Base-by-base conservation (phyloP, 2,329 filamentous ascomycete genomes). In the Didymella lethalis region DNA sequence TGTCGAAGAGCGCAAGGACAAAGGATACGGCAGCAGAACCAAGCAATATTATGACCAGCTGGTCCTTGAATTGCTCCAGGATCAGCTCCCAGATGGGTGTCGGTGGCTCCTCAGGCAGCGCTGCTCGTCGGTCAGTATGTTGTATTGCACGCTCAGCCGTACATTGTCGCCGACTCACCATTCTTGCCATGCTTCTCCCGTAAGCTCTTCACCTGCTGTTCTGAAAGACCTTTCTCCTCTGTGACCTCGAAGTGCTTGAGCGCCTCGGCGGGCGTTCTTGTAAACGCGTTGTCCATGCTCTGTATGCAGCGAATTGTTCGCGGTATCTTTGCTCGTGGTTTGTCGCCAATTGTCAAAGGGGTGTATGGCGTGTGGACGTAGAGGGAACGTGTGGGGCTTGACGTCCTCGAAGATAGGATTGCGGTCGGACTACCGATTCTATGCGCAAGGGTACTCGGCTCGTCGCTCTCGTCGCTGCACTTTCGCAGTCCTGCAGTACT, bases 51-150 rank as follows among this genome's bases (percentile, higher is more conserved):
- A 99, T 86, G 67, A 99, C 95, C 47, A 99, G 87, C 79, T 99
- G 95, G 77, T 99, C 95, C 80, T 99, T 97, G 85, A 99, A 99
- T 78, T 99, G 95, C 81, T 99, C 95, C 59, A 99, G 85, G 55
- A 99, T 92, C 64, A 99, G 88, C 80, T 98, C 87, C 95, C 94
- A 99, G 47, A 99, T 78, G 38, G 95, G 95, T 31, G 95, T 99
- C 3, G 95, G 93, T 53, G 95, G 95, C 66, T 99, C 95, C 81
- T 99, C 95, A 45, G 87, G 85, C 55, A 92, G 83, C 56, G 88
- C 88, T 91, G 63, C 20, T 45, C 3, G 14, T 36, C n/a, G 25
- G 57, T 48, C 23, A 59, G 54, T 36, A 48, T 45, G 18, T 36
- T 25, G 52, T 20, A 41, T 47, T 40, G 18, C 12, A 16, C 11